phyloP scores from a whole-genome alignment of 495 filamentous ascomycete genomes.

The Daldinia concentrica region DNA sequence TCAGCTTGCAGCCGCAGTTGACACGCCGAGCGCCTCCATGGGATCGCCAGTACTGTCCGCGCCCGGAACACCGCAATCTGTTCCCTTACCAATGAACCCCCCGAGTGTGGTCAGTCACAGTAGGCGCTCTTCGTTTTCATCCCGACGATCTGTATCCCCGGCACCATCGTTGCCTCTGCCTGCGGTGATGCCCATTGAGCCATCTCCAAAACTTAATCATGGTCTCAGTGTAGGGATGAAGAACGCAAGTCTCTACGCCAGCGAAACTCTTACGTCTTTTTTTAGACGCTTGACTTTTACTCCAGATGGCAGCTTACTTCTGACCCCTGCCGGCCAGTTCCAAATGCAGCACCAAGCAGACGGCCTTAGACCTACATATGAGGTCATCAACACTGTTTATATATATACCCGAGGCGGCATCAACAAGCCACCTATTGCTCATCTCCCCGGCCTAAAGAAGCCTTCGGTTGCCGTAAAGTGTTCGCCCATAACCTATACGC shows the following conservation, averaged over 20 bases:
- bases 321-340: slow-evolving; percentile 96
- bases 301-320: slow-evolving; percentile 91
- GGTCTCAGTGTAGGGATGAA: slow-evolving; percentile 70
- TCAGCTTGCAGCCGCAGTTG: slow-evolving; percentile 63
- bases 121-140: slow-evolving; percentile 93
- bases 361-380: slow-evolving; percentile 75
- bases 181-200: slow-evolving; percentile 87
- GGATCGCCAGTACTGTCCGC: slow-evolving; percentile 90
- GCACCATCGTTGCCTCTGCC: slow-evolving; percentile 93
- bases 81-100: slow-evolving; percentile 95
- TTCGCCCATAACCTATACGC: slow-evolving; percentile 87
- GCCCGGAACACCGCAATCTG: slow-evolving; percentile 91
- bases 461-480: slow-evolving; percentile 96
- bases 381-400: slow-evolving; percentile 96
- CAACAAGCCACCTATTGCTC: slow-evolving; percentile 97
- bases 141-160: slow-evolving; percentile 92
- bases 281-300: slow-evolving; percentile 95
- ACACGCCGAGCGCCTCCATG: slow-evolving; percentile 65
- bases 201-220: slow-evolving; percentile 76
- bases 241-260: slow-evolving; percentile 93
- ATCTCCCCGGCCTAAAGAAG: slow-evolving; percentile 97
- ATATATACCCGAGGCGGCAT: slow-evolving; percentile 97
- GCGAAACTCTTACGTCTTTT: slow-evolving; percentile 96
- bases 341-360: slow-evolving; percentile 81
- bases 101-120: slow-evolving; percentile 88